Evolutionary conservation across 192 early-diverging fungal genomes (phyloP), one percentile per base, ranked within the genome.

Genomic region (Backusella liffmaniae): DNA sequence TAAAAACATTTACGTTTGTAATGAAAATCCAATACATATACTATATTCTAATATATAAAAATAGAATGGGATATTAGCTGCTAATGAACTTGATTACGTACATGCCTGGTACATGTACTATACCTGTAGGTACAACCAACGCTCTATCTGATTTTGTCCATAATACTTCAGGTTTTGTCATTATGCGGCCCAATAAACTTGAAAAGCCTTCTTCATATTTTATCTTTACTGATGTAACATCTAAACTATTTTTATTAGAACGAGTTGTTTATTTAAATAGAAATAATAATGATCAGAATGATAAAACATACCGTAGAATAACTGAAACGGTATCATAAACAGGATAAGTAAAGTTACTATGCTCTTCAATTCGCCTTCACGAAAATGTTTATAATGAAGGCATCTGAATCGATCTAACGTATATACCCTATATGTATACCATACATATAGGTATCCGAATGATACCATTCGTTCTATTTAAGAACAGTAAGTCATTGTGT

Each of bases 151-250:
- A 26, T 26, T 75, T 42, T n/a, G 75, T 81, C 79, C 79, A 83
- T 49, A 76, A 66, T 9, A 32, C 2, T 23, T 78, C 62, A 4
- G 82, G 82, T 36, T 80, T 76, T 2, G 76, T 77, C 23, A 76
- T 16, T 29, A 74, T 69, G 34, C 23, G 62, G 13, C 56, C 79
- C 36, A 70, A 41, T 16, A 76, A 70, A 8, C 39, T 29, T 2
- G 72, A 53, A 53, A 78, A 81, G 3, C 82, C 82, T 73, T 83
- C 82, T 78, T 78, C 41, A 26, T 83, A 83, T 44, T 83, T 83
- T 53, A 83, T 78, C 21, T 70, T 72, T 15, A 67, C 59, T 18
- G 73, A 74, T 35, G 56, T 69, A 15, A 81, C 56, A 70, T 83
- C 82, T 79, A 73, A 56, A 56, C n/a, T 21, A 23, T 56, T 56